Conservation (phyloP, 805 yeast species). For the Schwanniomyces vanrijiae region DNA sequence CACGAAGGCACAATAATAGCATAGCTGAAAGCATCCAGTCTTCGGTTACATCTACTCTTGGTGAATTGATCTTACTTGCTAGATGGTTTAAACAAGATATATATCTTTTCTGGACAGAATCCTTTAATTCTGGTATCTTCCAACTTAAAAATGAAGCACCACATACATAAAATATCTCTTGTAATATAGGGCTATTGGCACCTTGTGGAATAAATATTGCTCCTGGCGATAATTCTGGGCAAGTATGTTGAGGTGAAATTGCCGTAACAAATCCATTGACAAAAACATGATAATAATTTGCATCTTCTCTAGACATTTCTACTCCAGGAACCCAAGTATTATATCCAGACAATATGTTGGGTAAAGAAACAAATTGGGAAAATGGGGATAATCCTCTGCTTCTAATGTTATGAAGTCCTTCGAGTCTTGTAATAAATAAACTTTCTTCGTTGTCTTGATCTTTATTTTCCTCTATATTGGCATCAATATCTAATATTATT, state of each 20-base stretch:
- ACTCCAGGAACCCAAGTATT: slow-evolving; percentile 4
- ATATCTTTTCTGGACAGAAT: not conserved
- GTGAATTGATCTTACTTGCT: slow-evolving; percentile 1
- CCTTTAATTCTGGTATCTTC: slow-evolving; percentile 1
- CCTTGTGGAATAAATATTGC: slow-evolving; percentile 5
- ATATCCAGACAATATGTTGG: not conserved
- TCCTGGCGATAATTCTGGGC: slow-evolving; percentile 1
- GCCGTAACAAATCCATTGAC: slow-evolving; percentile 2
- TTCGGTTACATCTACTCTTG: slow-evolving; percentile 1
- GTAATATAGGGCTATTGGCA: not conserved
- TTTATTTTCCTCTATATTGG: not conserved
- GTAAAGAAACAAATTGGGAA: not conserved
- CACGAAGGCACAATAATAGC: slow-evolving; percentile 3
- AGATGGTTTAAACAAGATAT: not conserved
- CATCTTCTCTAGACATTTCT: slow-evolving; percentile 1
- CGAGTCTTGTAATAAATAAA: not conserved
- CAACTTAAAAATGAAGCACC: slow-evolving; percentile 5
- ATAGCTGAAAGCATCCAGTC: slow-evolving; percentile 3
- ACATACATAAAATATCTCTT: slow-evolving; percentile 4
- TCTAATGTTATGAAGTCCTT: not conserved
- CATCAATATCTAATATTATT: not conserved
- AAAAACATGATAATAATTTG: slow-evolving; percentile 1
- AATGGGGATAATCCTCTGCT: not conserved
- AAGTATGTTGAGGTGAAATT: slow-evolving; percentile 2
- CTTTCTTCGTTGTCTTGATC: not conserved